Evolutionary conservation across 2,329 filamentous ascomycete genomes (phyloP), one percentile per base, ranked within the genome.

Genomic region (Westerdykella ornata): DNA sequence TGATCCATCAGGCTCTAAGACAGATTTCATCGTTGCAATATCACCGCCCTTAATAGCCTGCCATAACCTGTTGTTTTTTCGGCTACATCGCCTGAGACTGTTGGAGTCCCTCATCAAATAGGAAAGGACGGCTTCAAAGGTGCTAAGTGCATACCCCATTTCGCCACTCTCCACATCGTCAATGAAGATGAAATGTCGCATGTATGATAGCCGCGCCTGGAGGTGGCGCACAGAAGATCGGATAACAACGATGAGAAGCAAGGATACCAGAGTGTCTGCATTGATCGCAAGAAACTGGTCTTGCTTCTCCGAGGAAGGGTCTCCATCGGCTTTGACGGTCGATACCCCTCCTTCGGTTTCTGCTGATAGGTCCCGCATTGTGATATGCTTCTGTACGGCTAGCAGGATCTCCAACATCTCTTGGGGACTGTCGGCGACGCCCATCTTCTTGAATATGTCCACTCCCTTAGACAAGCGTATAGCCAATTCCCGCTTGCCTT

Each of bases 141-240:
- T 98, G 65, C 90, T 97, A 38, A 98, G 68, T 0, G 90, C 89
- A 65, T 98, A 98, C 7, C 92, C 92, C 73, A 94, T 84, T 68
- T 98, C 92, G 37, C 92, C 92, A 46, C 82, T 94, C 52, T 98
- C 92, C 7, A 98, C 88, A 67, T 98, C 92, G 54, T 97, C 92
- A 38, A 95, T 89, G 66, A 95, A 98, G 52, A 96, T 92, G 60
- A 96, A 98, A 57, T 94, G 88, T 33, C 90, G 85, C 75, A 97
- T 95, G 62, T 97, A 98, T n/a, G 85, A 75, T 35, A 98, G 71
- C 15, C 90, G 79, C 3, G 92, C 88, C 55, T 95, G 87, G 7
- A 98, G 72, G 65, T 96, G 84, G 44, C 85, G 81, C 18, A 94
- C 81, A 45, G 92, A 85, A 9, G 90, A 87, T 48, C 90, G 79